Evolutionary conservation across 768 basidiomycete species (phyloP).

Genomic region (Psilocybe tampanensis): DNA sequence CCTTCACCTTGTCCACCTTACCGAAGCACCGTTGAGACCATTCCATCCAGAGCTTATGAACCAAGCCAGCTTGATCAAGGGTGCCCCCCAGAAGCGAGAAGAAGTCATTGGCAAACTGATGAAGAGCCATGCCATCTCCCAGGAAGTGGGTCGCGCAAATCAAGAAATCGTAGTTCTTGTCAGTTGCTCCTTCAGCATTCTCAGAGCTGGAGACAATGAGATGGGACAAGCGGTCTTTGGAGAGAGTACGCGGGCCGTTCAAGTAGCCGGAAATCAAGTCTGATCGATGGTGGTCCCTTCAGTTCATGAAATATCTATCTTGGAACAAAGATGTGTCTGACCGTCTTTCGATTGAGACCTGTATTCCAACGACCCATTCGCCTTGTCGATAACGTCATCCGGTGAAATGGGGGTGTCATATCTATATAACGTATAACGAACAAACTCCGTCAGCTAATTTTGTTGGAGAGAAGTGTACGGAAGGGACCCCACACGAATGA

Average conservation of each 20-base stretch:
- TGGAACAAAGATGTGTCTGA: conserved; percentile 17
- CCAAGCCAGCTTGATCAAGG: too few species aligned
- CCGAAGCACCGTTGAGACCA: too few species aligned
- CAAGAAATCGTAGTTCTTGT: conserved; percentile 57
- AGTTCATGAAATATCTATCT: neutral
- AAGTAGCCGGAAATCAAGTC: conserved; percentile 71
- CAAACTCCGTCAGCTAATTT: conserved; percentile 34
- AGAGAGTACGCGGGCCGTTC: conserved; percentile 77
- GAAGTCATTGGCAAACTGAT: conserved; percentile 81
- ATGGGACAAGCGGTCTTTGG: conserved; percentile 65
- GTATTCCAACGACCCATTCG: conserved; percentile 42
- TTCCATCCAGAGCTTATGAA: conserved; percentile 27
- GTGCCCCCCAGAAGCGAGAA: conserved; percentile 67
- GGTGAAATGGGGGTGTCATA: conserved; percentile 20
- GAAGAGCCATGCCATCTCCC: conserved; percentile 87
- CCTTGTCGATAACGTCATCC: conserved; percentile 14
- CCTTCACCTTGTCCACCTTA: too few species aligned
- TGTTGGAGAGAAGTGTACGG: neutral
- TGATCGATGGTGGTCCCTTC: conserved; percentile 26
- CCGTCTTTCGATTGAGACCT: conserved; percentile 57
- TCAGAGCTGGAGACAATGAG: conserved; percentile 45
- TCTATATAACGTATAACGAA: conserved; percentile 9
- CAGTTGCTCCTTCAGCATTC: conserved; percentile 2
- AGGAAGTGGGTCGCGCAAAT: conserved; percentile 81
- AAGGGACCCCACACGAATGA: conserved; percentile 58